Base-by-base conservation (phyloP, 495 filamentous ascomycete species). In the Podospora comata region DNA sequence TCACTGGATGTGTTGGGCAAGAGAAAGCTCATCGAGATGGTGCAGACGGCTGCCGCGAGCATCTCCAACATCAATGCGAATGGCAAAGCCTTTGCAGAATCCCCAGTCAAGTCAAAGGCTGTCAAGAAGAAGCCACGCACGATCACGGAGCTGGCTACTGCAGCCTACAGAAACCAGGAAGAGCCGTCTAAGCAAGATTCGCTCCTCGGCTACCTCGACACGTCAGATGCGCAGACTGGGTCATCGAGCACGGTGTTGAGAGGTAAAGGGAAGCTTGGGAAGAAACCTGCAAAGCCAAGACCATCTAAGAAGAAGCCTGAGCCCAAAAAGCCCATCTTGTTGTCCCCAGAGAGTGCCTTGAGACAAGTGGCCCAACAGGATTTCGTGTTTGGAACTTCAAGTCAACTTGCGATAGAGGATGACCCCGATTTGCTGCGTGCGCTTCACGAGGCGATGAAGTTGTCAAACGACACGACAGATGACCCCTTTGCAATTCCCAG, bases 341-440 rank as follows among this genome's bases (percentile, higher is more conserved):
- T 93, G 32, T 92, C 92, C 3, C 94, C 94, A 2, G 81, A 82
- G 64, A 87, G 88, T 55, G 94, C 93, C 19, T 74, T 87, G 57
- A 86, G 86, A 67, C 84, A 88, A 68, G 79, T 90, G n/a, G 81
- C 88, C 4, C 80, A 86, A 6, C 94, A 96, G 74, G 88, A 94
- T 68, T 89, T 97, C 69, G 78, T 97, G 2, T 98, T 98, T 76
- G 94, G 94, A 18, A 97, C 93, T 1, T 96, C 91, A 19, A 97
- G 94, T 77, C 94, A 98, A 76, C 80, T 98, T 19, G 91, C 90
- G 60, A 82, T 83, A 64, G 90, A 92, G 53, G 88, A 93, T 62
- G 92, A 92, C 0, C 90, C 91, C 3, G 82, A 83, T 2, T 83
- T 87, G 5, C 79, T 93, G 4, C 83, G 85, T 62, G 86, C 94